Conservation (phyloP, 768 basidiomycete genomes). For the Amanita jacksonii region DNA sequence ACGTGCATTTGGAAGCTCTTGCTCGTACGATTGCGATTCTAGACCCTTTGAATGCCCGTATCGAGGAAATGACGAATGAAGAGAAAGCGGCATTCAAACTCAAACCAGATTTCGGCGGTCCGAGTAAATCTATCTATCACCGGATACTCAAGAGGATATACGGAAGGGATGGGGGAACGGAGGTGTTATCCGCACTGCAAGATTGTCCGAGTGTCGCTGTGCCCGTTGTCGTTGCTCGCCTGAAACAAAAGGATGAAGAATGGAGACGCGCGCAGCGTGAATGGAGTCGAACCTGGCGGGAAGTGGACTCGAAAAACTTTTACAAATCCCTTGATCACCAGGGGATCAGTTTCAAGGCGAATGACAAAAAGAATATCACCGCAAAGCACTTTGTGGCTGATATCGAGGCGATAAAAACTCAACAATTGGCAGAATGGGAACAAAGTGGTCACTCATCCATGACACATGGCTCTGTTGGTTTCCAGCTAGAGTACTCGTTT, state of each 20-base stretch:
- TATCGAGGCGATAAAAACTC: constrained; percentile 59
- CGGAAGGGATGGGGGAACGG: constrained; percentile 64
- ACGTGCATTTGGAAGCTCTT: constrained; percentile 89
- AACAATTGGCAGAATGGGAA: constrained; percentile 38
- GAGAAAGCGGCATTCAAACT: constrained; percentile 77
- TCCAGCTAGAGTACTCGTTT: constrained; percentile 76
- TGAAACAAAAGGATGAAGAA: constrained; percentile 94
- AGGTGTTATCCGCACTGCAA: constrained; percentile 81
- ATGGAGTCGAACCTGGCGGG: constrained; percentile 95
- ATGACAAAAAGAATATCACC: constrained; percentile 91
- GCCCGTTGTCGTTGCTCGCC: constrained; percentile 80
- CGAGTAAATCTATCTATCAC: constrained; percentile 81
- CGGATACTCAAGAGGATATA: constrained; percentile 93
- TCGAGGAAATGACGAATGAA: constrained; percentile 83
- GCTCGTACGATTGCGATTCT: constrained; percentile 84
- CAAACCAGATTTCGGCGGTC: constrained; percentile 82
- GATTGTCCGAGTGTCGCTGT: constrained; percentile 87
- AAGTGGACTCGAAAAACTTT: constrained; percentile 95
- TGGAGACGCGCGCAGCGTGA: constrained; percentile 93
- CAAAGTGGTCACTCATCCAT: constrained; percentile 28
- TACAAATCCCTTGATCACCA: constrained; percentile 98
- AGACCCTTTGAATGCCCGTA: constrained; percentile 76
- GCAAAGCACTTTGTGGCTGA: constrained; percentile 75
- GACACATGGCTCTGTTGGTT: constrained; percentile 38
- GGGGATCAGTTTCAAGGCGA: constrained; percentile 87